These are phyloP conservation scores for Emericellopsis atlantica DNA, from an alignment of 2,329 filamentous ascomycete species.

Conservation along the genomic window DNA sequence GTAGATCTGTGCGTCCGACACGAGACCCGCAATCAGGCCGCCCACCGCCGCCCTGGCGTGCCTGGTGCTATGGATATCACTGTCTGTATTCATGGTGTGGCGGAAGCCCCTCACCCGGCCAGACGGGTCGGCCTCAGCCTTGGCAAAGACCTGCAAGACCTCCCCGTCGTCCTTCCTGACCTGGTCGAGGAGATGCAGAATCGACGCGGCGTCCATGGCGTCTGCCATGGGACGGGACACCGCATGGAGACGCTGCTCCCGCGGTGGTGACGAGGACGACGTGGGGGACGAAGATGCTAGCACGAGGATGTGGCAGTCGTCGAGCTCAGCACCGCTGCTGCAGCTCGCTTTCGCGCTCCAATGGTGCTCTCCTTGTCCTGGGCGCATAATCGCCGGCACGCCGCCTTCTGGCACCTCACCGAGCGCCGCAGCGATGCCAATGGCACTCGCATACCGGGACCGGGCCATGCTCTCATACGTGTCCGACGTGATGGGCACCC, in stretches of 20 bases:
- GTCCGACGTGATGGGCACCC: constrained; percentile 2
- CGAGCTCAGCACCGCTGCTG: constrained; percentile 4
- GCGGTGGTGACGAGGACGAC: neutral
- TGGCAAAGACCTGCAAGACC: constrained; percentile 4
- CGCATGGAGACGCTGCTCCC: neutral
- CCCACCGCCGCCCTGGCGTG: constrained; percentile 4
- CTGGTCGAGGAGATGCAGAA: constrained; percentile 1
- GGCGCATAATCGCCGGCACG: neutral
- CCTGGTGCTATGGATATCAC: constrained; percentile 4
- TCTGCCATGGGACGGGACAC: constrained; percentile 3
- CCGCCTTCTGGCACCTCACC: neutral
- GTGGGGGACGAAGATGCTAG: constrained; percentile 1
- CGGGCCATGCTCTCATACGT: constrained; percentile 5
- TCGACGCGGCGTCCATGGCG: constrained; percentile 3
- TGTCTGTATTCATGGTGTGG: constrained; percentile 4
- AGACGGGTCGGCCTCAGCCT: constrained; percentile 4
- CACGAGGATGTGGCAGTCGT: constrained; percentile 4
- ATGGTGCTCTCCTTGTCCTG: neutral
- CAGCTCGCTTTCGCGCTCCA: constrained; percentile 5
- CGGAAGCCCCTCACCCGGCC: constrained; percentile 1
- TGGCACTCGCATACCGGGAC: constrained; percentile 3
- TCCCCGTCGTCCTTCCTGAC: constrained; percentile 2
- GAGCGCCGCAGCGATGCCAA: constrained; percentile 3
- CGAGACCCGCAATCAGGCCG: constrained; percentile 2
- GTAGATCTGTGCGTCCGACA: constrained; percentile 3